Conservation (phyloP, 1,139 yeast species). For the Ogataea hybrid region DNA sequence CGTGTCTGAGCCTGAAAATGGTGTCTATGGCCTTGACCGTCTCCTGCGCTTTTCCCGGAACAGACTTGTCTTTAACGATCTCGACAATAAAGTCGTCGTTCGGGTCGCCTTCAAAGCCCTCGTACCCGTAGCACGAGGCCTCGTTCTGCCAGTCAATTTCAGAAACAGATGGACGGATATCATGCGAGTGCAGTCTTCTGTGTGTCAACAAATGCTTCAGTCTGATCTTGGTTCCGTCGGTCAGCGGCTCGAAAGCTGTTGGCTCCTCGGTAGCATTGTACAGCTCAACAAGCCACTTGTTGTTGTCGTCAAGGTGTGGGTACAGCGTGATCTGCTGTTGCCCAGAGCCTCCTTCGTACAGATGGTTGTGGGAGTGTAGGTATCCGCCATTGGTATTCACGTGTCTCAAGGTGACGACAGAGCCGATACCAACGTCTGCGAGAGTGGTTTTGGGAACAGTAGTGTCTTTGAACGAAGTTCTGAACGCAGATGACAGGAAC, state of each 20-base stretch:
- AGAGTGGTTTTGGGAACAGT: slow-evolving; percentile 63
- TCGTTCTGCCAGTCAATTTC: slow-evolving; percentile 97
- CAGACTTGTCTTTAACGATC: slow-evolving; percentile 62
- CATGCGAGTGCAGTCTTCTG: slow-evolving; percentile 93
- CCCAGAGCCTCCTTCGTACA: slow-evolving; percentile 88
- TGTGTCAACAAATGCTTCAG: slow-evolving; percentile 65
- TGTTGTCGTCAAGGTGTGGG: slow-evolving; percentile 88
- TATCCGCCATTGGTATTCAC: slow-evolving; percentile 89
- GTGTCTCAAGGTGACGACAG: slow-evolving; percentile 79
- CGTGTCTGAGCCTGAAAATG: slow-evolving; percentile 82
- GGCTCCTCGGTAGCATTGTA: slow-evolving; percentile 55
- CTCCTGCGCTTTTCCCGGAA: slow-evolving; percentile 55
- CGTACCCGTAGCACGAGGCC: slow-evolving; percentile 86
- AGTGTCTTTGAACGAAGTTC: slow-evolving; percentile 71
- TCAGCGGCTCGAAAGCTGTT: slow-evolving; percentile 55
- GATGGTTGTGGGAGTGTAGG: slow-evolving; percentile 85
- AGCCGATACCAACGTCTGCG: slow-evolving; percentile 87
- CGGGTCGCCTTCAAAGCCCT: slow-evolving; percentile 90
- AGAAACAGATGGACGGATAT: slow-evolving; percentile 89
- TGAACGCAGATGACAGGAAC: slow-evolving; percentile 87
- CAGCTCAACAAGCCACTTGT: slow-evolving; percentile 79
- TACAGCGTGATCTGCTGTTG: slow-evolving; percentile 94
- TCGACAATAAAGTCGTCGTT: slow-evolving; percentile 95
- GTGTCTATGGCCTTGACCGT: slow-evolving; percentile 78
- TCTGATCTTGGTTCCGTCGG: slow-evolving; percentile 78